Evolutionary conservation across 345 rosid genomes (phyloP), one percentile per base, ranked within the genome.

Genomic region (Isatis tinctoria): DNA sequence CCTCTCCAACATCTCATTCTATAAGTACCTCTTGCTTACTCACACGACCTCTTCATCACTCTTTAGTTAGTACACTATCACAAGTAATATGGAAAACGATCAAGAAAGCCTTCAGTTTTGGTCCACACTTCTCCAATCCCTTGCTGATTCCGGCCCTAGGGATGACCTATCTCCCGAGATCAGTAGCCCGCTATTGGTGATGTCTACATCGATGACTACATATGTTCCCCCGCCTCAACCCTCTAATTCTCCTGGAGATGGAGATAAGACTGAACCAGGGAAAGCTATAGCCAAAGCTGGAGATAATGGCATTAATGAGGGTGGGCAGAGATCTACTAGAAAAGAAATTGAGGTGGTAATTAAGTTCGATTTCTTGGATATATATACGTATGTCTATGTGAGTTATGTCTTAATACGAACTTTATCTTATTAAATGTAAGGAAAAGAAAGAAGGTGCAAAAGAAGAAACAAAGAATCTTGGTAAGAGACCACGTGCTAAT

Each of bases 401-500:
- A 53, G 56, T 22, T 54, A 8, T 2, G 36, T 53, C 36, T 47
- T 73, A 20, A 54, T 57, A 70, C 12, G 0, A 9, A 61, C 10
- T 20, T 54, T 35, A 1, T 36, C 24, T 17, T 35, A 8, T 22
- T 10, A 33, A 6, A 11, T 49, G 9, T 27, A 54, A 65, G 48
- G 47, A 5, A 13, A 65, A 32, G 32, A 45, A 44, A n/a, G 57
- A 65, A 11, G 40, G 1, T 33, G 16, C 2, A 5, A 26, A 13
- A 26, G 35, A 59, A 10, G 54, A 39, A 30, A 20, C 5, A 1
- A 67, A 37, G 53, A 74, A 5, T 66, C 61, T 59, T 67, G 12
- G 52, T 74, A 67, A 74, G 27, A 74, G 72, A 58, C 4, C 43
- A 65, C 77, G 78, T 36, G 2, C 26, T 28, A 27, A 18, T 7